Base-by-base conservation (phyloP, 306 rosid genomes). In the Chamaecrista fasciculata region DNA sequence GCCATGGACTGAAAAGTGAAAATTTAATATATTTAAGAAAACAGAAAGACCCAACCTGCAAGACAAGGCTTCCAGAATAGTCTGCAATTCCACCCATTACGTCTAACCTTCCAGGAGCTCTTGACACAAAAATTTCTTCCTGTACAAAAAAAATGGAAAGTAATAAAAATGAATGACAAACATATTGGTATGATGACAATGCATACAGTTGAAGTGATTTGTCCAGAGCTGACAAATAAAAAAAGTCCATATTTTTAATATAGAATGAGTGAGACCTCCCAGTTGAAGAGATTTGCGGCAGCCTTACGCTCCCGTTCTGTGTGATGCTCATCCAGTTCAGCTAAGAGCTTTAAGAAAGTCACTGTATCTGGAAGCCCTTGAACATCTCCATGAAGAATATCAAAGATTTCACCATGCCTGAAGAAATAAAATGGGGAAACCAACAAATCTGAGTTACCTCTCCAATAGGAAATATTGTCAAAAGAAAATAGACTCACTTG, bases 61-160 rank as follows among this genome's bases (percentile, higher is more conserved):
- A 87, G 47, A 93, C 98, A 68, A 93, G 96, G 73, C 97, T 88
- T 73, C 98, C 98, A 51, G 98, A 93, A 75, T 93, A 93, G 78
- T 93, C 98, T 50, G 97, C 98, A 75, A 93, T 93, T 39, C 98
- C 98, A 61, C 98, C 97, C 98, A 93, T 93, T 36, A 93, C 96
- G 61, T 93, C 98, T 75, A 93, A 74, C 70, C 97, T 85, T 75
- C 98, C 97, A 49, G 97, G 98, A 73, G 98, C 98, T 78, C 98
- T 86, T 6, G 98, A 73, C 73, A 93, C 90, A 80, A 84, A 86
- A 70, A 90, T 80, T 34, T 90, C 98, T 64, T 88, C 97, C 98
- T 93, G 85, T 73, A 21, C 73, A 80, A 40, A 55, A 47, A 47
- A 40, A 62, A 57, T 57, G 46, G 11, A 60, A 43, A 33, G 23